Conservation (phyloP, 768 basidiomycete species). For the Mycena rebaudengoi region DNA sequence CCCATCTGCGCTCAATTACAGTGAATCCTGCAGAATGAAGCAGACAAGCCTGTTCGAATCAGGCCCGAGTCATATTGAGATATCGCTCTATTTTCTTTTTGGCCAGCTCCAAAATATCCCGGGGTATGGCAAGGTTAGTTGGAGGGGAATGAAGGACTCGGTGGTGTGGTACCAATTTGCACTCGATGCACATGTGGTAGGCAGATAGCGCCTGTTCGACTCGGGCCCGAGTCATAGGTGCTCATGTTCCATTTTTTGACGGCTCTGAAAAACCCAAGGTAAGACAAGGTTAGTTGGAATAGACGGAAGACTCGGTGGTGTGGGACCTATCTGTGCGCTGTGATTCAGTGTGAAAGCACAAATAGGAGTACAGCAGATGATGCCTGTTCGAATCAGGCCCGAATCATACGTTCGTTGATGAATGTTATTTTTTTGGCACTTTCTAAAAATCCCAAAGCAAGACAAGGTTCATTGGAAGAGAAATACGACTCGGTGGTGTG, state of each 20-base stretch:
- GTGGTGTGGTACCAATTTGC: constrained; percentile 6
- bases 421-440: too few species aligned
- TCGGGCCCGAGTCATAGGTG: neutral
- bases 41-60: constrained; percentile 1
- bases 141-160: neutral
- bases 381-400: constrained; percentile 1
- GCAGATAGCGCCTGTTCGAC: neutral
- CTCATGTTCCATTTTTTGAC: neutral
- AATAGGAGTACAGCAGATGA: neutral
- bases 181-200: neutral
- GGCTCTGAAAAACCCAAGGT: neutral
- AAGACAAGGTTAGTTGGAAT: neutral
- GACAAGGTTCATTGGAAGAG: neutral
- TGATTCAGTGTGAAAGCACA: neutral
- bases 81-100: neutral
- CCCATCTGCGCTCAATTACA: neutral
- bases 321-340: neutral
- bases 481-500: too few species aligned
- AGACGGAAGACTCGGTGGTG: neutral
- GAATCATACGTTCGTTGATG: too few species aligned
- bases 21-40: neutral
- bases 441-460: too few species aligned
- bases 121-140: neutral
- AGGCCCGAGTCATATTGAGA: neutral
- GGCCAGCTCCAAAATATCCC: neutral